Conservation (phyloP, 2,329 filamentous ascomycete genomes). For the Fusarium incarnatum region DNA sequence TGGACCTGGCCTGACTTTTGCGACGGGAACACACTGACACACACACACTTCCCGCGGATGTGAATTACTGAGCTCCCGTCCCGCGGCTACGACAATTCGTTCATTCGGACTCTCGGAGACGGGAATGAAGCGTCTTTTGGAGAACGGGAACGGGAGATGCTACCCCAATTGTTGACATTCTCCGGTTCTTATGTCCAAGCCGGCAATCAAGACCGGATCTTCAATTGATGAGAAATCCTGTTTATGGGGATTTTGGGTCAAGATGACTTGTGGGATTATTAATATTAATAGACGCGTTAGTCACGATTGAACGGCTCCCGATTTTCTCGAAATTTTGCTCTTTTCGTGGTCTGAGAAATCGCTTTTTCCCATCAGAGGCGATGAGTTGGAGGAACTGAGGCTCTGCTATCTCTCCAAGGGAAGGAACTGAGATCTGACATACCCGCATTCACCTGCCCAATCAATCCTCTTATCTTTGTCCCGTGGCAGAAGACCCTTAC, state of each 20-base stretch:
- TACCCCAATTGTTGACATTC: neutral
- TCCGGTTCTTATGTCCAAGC: neutral
- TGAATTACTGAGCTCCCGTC: neutral
- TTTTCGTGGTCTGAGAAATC: neutral
- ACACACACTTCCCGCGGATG: neutral
- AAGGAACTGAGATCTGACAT: neutral
- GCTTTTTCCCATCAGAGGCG: no score
- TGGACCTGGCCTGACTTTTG: neutral
- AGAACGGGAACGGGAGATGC: neutral
- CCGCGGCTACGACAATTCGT: neutral
- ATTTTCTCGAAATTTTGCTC: neutral
- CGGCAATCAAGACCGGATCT: neutral
- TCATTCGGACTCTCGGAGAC: neutral
- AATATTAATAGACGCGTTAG: conserved; percentile 2
- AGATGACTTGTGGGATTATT: neutral
- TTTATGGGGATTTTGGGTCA: fast-evolving
- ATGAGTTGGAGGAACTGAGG: neutral
- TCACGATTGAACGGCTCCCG: neutral
- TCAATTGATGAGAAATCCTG: neutral
- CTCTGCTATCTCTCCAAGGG: neutral
- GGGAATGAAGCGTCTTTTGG: neutral
- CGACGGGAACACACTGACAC: neutral
- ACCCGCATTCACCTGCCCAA: neutral
- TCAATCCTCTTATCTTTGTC: neutral
- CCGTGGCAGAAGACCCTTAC: neutral